These are phyloP conservation scores for Geopyxis carbonaria DNA, from an alignment of 495 filamentous ascomycete species.

Conservation along the genomic window DNA sequence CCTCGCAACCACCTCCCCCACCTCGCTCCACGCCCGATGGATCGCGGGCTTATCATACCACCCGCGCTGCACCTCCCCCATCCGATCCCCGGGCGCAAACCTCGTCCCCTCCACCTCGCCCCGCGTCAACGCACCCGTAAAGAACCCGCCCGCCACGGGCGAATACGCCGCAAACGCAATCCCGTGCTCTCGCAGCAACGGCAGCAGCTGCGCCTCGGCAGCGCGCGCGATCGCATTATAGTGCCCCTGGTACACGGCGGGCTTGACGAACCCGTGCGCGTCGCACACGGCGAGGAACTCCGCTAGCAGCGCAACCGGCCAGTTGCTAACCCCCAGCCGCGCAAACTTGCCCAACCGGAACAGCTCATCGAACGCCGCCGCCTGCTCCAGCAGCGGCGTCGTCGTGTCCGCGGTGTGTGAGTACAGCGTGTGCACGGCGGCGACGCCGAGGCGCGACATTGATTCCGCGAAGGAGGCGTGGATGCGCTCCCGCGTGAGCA, in stretches of 20 bases:
- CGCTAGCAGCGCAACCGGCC: conserved; percentile 35
- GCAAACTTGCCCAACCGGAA: conserved; percentile 13
- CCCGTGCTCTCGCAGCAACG: conserved; percentile 36
- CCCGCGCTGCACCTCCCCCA: conserved; percentile 8
- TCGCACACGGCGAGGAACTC: conserved; percentile 35
- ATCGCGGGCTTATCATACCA: conserved; percentile 20
- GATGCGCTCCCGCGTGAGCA: not conserved
- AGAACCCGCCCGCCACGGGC: conserved; percentile 36
- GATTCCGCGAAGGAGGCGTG: not conserved
- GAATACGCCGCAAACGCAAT: conserved; percentile 36
- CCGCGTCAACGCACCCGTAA: conserved; percentile 30
- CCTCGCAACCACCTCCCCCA: not conserved
- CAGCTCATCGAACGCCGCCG: conserved; percentile 14
- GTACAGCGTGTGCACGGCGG: conserved; percentile 18
- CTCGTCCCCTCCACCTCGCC: conserved; percentile 23
- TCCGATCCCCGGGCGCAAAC: conserved; percentile 12
- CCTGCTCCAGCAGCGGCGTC: conserved; percentile 12
- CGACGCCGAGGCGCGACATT: not conserved
- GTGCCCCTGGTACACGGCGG: conserved; percentile 46
- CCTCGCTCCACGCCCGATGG: conserved; percentile 16
- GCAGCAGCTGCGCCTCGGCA: conserved; percentile 36
- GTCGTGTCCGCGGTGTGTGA: conserved; percentile 16
- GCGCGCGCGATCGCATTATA: conserved; percentile 45
- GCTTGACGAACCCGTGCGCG: conserved; percentile 39
- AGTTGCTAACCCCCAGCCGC: conserved; percentile 35